Conservation (phyloP, 768 basidiomycete species). For the Mycena latifolia region DNA sequence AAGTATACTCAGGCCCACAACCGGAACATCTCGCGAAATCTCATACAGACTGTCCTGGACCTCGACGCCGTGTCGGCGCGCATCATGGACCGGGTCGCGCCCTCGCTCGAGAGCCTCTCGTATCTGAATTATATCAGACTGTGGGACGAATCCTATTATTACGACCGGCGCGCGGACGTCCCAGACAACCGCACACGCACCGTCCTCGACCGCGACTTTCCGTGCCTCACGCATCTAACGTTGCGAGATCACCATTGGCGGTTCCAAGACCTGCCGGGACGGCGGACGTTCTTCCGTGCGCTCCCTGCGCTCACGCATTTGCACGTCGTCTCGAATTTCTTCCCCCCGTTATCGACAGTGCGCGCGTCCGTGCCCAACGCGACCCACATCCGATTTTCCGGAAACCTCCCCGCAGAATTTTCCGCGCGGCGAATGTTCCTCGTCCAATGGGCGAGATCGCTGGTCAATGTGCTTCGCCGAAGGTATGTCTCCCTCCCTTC, state of each 20-base stretch:
- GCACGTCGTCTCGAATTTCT: slow-evolving; percentile 12
- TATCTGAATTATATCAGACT: slow-evolving; percentile 30
- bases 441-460: slow-evolving; percentile 4
- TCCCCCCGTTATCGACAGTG: slow-evolving; percentile 4
- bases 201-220: slow-evolving; percentile 23
- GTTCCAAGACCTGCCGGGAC: slow-evolving; percentile 4
- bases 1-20: slow-evolving; percentile 22
- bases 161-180: not conserved
- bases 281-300: slow-evolving; percentile 5
- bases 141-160: slow-evolving; percentile 10
- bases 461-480: not conserved
- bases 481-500: not conserved
- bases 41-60: slow-evolving; percentile 8
- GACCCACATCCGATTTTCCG: slow-evolving; percentile 23
- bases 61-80: slow-evolving; percentile 23
- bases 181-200: slow-evolving; percentile 18
- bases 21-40: slow-evolving; percentile 10
- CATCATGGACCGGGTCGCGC: slow-evolving; percentile 26
- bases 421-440: not conserved
- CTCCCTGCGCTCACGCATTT: slow-evolving; percentile 28
- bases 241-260: slow-evolving; percentile 18
- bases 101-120: slow-evolving; percentile 28
- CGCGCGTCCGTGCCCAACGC: slow-evolving; percentile 19
- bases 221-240: slow-evolving; percentile 13
- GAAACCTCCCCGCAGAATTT: slow-evolving; percentile 11